These are phyloP conservation scores for Monosporascus ibericus DNA, from an alignment of 2,329 filamentous ascomycete genomes.

Conservation along the genomic window DNA sequence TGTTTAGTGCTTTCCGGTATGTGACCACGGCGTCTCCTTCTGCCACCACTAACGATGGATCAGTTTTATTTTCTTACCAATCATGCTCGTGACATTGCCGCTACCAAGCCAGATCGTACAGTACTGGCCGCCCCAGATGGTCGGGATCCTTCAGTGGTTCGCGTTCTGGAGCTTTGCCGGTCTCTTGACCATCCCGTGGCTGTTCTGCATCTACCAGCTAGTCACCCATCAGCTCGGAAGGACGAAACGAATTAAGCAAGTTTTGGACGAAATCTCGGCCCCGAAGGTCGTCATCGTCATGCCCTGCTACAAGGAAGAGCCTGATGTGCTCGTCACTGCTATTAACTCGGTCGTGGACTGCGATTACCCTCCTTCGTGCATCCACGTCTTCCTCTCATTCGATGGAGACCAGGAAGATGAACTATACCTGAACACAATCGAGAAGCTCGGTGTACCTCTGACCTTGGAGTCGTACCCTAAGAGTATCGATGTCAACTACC, in stretches of 20 bases:
- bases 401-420: constrained; percentile 88
- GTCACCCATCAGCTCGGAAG: constrained; percentile 82
- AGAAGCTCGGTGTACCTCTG: constrained; percentile 75
- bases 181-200: constrained; percentile 81
- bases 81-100: constrained; percentile 90
- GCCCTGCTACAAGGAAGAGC: constrained; percentile 92
- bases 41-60: constrained; percentile 10
- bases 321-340: constrained; percentile 75
- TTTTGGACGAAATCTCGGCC: constrained; percentile 76
- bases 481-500: constrained; percentile 86
- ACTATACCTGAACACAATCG: constrained; percentile 79
- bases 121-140: constrained; percentile 65
- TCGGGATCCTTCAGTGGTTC: constrained; percentile 80
- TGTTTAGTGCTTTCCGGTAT: constrained; percentile 73
- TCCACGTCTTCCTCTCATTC: constrained; percentile 93
- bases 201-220: constrained; percentile 87
- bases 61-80: constrained; percentile 79
- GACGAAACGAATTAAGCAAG: constrained; percentile 73
- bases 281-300: constrained; percentile 95
- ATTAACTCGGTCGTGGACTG: constrained; percentile 89
- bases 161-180: constrained; percentile 90
- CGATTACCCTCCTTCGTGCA: constrained; percentile 86
- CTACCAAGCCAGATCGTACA: constrained; percentile 66
- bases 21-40: constrained; percentile 11
- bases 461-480: constrained; percentile 73